A percentile compares a stretch with the other conserved stretches of the same genome.
Conservation (phyloP, 2,329 filamentous ascomycete species). For the Plectosphaerella plurivora region DNA sequence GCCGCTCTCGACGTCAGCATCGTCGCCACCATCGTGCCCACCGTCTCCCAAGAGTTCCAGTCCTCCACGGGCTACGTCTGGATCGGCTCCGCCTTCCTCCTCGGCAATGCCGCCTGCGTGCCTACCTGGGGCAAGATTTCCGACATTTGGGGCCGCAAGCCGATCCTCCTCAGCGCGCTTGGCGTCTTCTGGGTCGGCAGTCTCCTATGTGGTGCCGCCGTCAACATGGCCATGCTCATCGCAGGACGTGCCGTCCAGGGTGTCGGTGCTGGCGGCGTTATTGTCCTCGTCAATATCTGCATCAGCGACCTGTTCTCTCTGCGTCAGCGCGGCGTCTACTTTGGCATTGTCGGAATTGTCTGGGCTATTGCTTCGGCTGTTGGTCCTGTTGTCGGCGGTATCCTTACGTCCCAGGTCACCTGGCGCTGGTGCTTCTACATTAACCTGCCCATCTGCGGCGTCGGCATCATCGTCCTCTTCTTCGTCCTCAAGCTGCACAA, state of each 20-base stretch:
- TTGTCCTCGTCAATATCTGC: conserved; percentile 48
- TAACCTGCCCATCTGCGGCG: conserved; percentile 44
- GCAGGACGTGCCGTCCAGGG: conserved; percentile 45
- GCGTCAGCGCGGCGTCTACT: conserved; percentile 42
- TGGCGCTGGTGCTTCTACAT: conserved; percentile 55
- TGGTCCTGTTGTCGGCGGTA: conserved; percentile 62
- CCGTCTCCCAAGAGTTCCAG: conserved; percentile 53
- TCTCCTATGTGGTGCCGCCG: conserved; percentile 40
- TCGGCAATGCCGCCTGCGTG: conserved; percentile 62
- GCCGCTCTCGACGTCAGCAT: conserved; percentile 51
- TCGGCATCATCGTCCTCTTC: conserved; percentile 52
- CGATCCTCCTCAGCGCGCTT: conserved; percentile 42
- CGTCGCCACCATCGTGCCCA: conserved; percentile 57
- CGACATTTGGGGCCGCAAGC: conserved; percentile 55
- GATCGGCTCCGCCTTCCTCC: conserved; percentile 71
- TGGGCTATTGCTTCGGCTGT: conserved; percentile 63
- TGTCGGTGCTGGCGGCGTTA: conserved; percentile 45
- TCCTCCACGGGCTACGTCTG: conserved; percentile 68
- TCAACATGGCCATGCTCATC: conserved; percentile 42
- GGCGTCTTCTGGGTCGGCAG: conserved; percentile 48
- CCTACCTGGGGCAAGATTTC: conserved; percentile 67
- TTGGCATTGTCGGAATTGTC: conserved; percentile 61
- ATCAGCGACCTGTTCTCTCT: conserved; percentile 51
- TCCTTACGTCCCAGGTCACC: conserved; percentile 55
- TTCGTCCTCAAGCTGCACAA: conserved; percentile 65